Base-by-base conservation (phyloP, 2,329 filamentous ascomycete genomes). In the Aspergillus hortae region DNA sequence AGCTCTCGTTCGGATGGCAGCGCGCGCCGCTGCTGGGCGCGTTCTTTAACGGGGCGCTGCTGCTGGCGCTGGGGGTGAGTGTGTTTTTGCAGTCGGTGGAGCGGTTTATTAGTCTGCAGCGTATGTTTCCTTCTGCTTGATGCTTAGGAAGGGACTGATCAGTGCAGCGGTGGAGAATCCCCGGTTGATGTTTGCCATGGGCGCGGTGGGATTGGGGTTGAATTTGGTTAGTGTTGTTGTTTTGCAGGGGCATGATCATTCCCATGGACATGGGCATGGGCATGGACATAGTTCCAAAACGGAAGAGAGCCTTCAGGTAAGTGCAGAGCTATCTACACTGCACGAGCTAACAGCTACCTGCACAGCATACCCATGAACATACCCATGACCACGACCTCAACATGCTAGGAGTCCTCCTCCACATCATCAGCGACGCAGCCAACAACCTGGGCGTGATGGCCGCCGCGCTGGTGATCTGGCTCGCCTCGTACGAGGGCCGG, bases 41-140 rank as follows among this genome's bases (percentile, higher is more conserved):
- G 19, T 92, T 92, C 68, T 92, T 91, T 77, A 92, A 92, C 61
- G 88, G 88, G 12, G 84, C 86, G 1, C 88, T 92, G 53, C 77
- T 92, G 1, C 69, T 90, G 14, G 87, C 86, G 1, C 73, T 92
- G 2, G 86, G 86, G 1, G 69, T 90, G 33, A 89, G 86, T 66
- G 88, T 91, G 46, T 79, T 87, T 32, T 72, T 91, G 2, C 88
- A 91, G 63, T 85, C 87, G 0, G 78, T 91, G 46, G 86, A 91
- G 68, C 77, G 87, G 33, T 69, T 69, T 41, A 58, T 68, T 23
- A 23, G n/a, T 53, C 59, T 68, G 33, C 60, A 67, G 14, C 55
- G 67, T 69, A 45, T 36, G 66, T 63, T 6, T 30, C 5, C 4
- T 7, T 11, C 21, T 44, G 4, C n/a, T 2, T 44, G 23, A 6